phyloP scores from a whole-genome alignment of 306 rosid species.

The Medicago ruthenica region DNA sequence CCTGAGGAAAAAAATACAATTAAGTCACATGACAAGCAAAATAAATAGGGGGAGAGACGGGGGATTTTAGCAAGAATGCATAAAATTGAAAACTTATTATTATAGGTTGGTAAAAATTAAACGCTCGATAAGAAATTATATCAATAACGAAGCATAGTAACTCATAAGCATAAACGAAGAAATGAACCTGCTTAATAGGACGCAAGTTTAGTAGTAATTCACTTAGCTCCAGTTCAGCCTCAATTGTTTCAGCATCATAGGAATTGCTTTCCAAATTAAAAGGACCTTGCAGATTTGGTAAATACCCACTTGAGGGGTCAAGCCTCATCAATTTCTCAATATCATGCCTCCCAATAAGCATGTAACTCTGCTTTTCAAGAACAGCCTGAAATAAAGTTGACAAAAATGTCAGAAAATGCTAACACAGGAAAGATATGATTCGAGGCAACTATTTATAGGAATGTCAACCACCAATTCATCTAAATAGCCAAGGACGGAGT shows the following conservation, averaged over 20 bases:
- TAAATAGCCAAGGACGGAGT: constrained; percentile 12
- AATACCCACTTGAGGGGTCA: constrained; percentile 79
- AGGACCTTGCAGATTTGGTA: constrained; percentile 67
- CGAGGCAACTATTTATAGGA: constrained; percentile 18
- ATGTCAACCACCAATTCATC: constrained; percentile 25
- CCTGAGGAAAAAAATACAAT: constrained; percentile 59
- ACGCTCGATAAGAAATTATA: constrained; percentile 10
- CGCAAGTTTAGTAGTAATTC: constrained; percentile 75
- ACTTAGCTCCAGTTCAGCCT: constrained; percentile 78
- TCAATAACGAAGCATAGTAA: constrained; percentile 15
- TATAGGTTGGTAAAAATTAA: constrained; percentile 6
- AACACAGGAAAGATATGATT: constrained; percentile 26
- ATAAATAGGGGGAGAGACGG: constrained; percentile 8
- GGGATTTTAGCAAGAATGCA: constrained; percentile 26
- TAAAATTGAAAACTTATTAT: constrained; percentile 12
- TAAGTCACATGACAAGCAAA: constrained; percentile 31
- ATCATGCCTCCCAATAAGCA: constrained; percentile 99
- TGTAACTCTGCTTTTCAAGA: constrained; percentile 98
- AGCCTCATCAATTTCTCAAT: constrained; percentile 90
- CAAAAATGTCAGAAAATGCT: constrained; percentile 18
- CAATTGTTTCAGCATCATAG: constrained; percentile 77
- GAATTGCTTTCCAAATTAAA: constrained; percentile 55
- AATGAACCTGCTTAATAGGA: constrained; percentile 89
- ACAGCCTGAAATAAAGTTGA: constrained; percentile 74
- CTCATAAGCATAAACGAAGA: constrained; percentile 16